Evolutionary conservation across 805 yeast species (phyloP).

Genomic region (Nakazawaea ambrosiae): DNA sequence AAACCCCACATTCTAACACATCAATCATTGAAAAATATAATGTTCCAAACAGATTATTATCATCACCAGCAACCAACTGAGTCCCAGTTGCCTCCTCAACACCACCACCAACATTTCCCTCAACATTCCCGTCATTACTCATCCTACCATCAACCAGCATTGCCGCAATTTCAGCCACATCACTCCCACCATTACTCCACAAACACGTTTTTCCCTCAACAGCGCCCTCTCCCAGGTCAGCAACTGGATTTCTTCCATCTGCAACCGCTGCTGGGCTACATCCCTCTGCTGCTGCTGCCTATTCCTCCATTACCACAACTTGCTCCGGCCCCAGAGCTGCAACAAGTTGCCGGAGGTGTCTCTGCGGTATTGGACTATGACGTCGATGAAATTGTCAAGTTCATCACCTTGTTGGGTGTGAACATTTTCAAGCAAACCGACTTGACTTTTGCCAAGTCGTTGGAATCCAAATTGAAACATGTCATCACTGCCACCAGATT

Average conservation of each 20-base stretch:
- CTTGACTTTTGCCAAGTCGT: conserved; percentile 29
- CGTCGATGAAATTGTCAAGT: conserved; percentile 69
- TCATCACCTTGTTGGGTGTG: conserved; percentile 65
- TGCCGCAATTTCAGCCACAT: conserved; percentile 11
- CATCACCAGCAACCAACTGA: conserved; percentile 12
- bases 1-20: conserved; percentile 12
- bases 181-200: conserved; percentile 5
- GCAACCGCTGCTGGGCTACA: background rate
- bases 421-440: conserved; percentile 52
- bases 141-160: conserved; percentile 4
- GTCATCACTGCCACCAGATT: conserved; percentile 83
- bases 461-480: conserved; percentile 52
- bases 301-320: background rate
- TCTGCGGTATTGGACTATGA: conserved; percentile 75
- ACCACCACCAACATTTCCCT: no score
- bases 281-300: background rate
- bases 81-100: conserved; percentile 10
- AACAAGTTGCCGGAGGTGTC: conserved; percentile 58
- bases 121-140: conserved; percentile 8
- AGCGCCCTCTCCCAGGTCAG: conserved; percentile 12
- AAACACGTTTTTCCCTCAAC: conserved; percentile 5
- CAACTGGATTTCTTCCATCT: background rate
- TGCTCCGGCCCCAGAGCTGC: conserved; percentile 11
- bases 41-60: background rate
- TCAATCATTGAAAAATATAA: conserved; percentile 1